A percentile compares a stretch with the other conserved stretches of the same genome.
Evolutionary conservation across 176 grass and related monocot species (phyloP).

Genomic region (Phoenix dactylifera): DNA sequence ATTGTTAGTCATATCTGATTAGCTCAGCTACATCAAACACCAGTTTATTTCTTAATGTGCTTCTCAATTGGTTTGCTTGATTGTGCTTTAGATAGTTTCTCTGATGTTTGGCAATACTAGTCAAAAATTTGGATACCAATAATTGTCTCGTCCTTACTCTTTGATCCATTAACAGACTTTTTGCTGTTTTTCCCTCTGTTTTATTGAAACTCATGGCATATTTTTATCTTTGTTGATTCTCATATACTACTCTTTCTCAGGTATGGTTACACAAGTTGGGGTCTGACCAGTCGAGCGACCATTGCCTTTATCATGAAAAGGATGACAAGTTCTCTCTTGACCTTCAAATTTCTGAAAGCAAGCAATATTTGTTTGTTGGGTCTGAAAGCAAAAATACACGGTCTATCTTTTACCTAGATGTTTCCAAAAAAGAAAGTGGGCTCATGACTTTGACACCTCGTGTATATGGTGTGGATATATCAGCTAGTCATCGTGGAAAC

Average conservation of each 20-base stretch:
- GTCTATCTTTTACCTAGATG: constrained; percentile 64
- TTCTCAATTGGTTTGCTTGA: not conserved
- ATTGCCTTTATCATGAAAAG: constrained; percentile 75
- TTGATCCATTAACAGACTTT: no score
- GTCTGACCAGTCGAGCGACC: constrained; percentile 63
- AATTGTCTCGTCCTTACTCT: no score
- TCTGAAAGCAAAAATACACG: constrained; percentile 86
- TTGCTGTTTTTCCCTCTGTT: not conserved
- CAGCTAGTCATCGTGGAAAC: constrained; percentile 68
- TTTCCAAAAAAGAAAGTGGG: constrained; percentile 43
- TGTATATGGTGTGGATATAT: constrained; percentile 70
- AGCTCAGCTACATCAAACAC: no score
- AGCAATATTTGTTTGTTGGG: constrained; percentile 72
- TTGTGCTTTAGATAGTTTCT: no score
- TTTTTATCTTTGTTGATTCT: constrained; percentile 12
- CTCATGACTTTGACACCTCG: constrained; percentile 60
- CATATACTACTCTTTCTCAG: constrained; percentile 32
- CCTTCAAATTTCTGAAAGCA: constrained; percentile 76
- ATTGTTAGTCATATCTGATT: no score
- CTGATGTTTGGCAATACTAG: no score
- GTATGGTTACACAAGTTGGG: constrained; percentile 72
- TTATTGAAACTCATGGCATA: not conserved
- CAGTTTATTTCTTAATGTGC: not conserved
- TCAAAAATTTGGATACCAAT: no score
- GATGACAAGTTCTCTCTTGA: constrained; percentile 73